A percentile compares a stretch with the other conserved stretches of the same genome.
phyloP scores from a whole-genome alignment of 2,329 filamentous ascomycete genomes.

The Ophiostoma sp. region DNA sequence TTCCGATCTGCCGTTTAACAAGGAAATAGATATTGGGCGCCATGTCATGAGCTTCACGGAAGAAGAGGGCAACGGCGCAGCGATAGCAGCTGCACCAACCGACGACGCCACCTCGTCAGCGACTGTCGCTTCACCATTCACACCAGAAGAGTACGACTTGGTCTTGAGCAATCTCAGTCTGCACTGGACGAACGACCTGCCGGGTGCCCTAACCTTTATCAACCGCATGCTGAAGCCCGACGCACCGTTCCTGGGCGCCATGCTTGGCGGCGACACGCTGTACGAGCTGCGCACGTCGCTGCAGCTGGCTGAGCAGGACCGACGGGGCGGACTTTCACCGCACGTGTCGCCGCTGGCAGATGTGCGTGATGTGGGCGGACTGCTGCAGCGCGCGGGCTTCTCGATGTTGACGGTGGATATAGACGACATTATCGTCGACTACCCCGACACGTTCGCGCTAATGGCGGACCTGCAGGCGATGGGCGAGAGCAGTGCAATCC shows the following conservation, averaged over 20 bases:
- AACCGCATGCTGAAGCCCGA: constrained; percentile 86
- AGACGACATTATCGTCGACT: constrained; percentile 95
- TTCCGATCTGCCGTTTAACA: constrained; percentile 66
- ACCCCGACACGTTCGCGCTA: constrained; percentile 79
- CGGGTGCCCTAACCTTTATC: constrained; percentile 74
- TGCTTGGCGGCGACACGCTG: constrained; percentile 91
- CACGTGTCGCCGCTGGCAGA: constrained; percentile 89
- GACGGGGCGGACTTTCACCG: constrained; percentile 83
- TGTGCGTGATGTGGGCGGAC: constrained; percentile 80
- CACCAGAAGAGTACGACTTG: constrained; percentile 73
- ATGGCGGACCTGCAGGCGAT: constrained; percentile 95
- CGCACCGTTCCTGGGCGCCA: constrained; percentile 85
- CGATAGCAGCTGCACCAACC: not conserved
- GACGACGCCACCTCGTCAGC: not conserved
- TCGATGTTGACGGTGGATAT: constrained; percentile 95
- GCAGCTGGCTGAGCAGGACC: constrained; percentile 85
- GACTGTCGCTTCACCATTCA: constrained; percentile 45
- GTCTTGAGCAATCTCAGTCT: constrained; percentile 83
- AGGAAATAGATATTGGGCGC: constrained; percentile 63
- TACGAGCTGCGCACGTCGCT: constrained; percentile 90
- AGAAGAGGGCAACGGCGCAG: constrained; percentile 23
- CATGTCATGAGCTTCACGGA: constrained; percentile 69
- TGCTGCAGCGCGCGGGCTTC: constrained; percentile 83
- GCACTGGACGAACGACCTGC: constrained; percentile 97
- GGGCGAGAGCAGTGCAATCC: constrained; percentile 87